These are phyloP conservation scores for Wickerhamiella allomyrinae DNA, from an alignment of 805 yeast genomes.

Conservation along the genomic window DNA sequence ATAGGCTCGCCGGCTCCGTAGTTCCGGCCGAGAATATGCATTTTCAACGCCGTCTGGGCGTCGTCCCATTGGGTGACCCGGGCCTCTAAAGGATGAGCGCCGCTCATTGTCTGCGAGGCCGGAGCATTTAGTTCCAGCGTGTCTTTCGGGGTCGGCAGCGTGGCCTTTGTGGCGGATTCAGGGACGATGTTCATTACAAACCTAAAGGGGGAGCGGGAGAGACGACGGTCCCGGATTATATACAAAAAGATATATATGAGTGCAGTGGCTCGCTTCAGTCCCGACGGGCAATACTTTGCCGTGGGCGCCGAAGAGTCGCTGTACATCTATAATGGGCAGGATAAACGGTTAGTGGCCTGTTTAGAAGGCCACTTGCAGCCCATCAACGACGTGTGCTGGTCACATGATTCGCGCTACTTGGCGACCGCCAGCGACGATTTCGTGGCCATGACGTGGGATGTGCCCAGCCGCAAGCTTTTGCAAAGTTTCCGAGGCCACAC, in stretches of 20 bases:
- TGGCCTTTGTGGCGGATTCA: background rate
- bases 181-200: constrained; percentile 2
- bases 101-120: constrained; percentile 24
- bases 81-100: constrained; percentile 64
- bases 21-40: constrained; percentile 67
- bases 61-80: constrained; percentile 69
- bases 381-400: constrained; percentile 62
- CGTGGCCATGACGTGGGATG: constrained; percentile 61
- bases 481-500: constrained; percentile 60
- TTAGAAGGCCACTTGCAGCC: constrained; percentile 51
- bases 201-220: too few relatives aligned
- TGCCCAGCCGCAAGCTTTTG: constrained; percentile 29
- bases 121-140: constrained; percentile 7
- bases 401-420: constrained; percentile 55
- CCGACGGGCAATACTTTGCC: constrained; percentile 46
- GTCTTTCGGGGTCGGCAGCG: background rate
- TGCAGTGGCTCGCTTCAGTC: constrained; percentile 21
- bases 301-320: constrained; percentile 34
- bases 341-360: background rate
- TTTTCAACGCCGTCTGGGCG: constrained; percentile 50
- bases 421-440: constrained; percentile 84
- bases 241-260: too few relatives aligned
- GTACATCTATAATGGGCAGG: background rate
- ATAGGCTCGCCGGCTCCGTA: constrained; percentile 93
- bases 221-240: too few relatives aligned